A percentile compares a stretch with the other conserved stretches of the same genome.
phyloP scores from a whole-genome alignment of 805 yeast species.

The Millerozyma miso region DNA sequence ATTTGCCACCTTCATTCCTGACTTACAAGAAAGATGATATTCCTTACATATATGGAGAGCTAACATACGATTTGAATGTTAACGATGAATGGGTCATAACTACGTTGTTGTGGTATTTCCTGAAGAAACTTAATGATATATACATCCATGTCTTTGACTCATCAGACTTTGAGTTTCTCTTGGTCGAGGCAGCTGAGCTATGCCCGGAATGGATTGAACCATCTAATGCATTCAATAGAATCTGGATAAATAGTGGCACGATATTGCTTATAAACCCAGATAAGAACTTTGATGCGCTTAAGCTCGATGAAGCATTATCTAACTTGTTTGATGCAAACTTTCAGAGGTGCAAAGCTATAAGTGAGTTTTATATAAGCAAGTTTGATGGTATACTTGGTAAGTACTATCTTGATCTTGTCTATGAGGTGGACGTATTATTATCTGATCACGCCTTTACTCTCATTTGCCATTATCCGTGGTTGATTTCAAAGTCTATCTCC shows the following conservation, averaged over 20 bases:
- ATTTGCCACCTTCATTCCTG: slow-evolving; percentile 3
- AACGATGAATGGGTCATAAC: slow-evolving; percentile 46
- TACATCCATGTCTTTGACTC: slow-evolving; percentile 47
- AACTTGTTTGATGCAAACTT: slow-evolving; percentile 8
- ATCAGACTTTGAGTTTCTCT: slow-evolving; percentile 49
- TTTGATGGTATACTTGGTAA: slow-evolving; percentile 1
- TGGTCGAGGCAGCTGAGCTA: slow-evolving; percentile 45
- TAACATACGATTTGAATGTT: slow-evolving; percentile 40
- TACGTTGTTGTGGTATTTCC: slow-evolving; percentile 34
- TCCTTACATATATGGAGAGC: slow-evolving; percentile 33
- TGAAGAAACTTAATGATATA: slow-evolving; percentile 26
- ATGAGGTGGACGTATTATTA: slow-evolving; percentile 4
- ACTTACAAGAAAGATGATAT: slow-evolving; percentile 4
- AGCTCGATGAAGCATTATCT: slow-evolving; percentile 7
- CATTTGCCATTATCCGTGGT: slow-evolving; percentile 3
- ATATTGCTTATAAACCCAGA: slow-evolving; percentile 18
- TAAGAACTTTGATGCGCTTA: slow-evolving; percentile 3
- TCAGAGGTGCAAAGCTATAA: neutral
- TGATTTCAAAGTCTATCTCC: slow-evolving; percentile 4
- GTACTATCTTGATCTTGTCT: slow-evolving; percentile 6
- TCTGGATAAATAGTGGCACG: slow-evolving; percentile 47
- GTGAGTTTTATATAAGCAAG: slow-evolving; percentile 1
- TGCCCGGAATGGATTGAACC: slow-evolving; percentile 49
- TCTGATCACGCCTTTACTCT: neutral
- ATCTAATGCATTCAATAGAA: slow-evolving; percentile 43